Conservation (phyloP, 2,329 filamentous ascomycete species). For the Fusarium ambrosium region DNA sequence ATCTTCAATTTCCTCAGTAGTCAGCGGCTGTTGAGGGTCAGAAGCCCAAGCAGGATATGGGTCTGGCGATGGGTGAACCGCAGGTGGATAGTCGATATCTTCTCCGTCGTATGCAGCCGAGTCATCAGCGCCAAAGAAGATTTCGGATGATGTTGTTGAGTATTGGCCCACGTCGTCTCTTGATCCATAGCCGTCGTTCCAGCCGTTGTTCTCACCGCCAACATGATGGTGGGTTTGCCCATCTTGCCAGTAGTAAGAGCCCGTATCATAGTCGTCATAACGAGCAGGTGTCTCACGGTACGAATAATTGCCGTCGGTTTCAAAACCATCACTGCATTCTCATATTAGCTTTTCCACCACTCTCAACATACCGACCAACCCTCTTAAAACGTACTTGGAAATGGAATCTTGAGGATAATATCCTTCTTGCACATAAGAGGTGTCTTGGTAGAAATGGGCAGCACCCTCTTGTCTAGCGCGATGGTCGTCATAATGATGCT, state of each 20-base stretch:
- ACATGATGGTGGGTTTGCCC: background rate
- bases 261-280: background rate
- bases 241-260: background rate
- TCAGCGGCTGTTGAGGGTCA: background rate
- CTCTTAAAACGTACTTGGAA: background rate
- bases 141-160: background rate
- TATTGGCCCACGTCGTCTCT: background rate
- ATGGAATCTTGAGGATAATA: background rate
- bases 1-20: background rate
- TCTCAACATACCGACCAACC: background rate
- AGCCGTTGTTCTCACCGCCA: background rate
- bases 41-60: constrained; percentile 3
- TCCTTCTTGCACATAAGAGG: background rate
- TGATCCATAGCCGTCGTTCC: background rate
- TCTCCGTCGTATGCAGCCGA: background rate
- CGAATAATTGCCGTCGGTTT: background rate
- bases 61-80: background rate
- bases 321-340: background rate
- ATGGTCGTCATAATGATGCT: background rate
- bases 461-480: background rate
- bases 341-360: background rate
- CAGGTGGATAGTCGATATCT: background rate
- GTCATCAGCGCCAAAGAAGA: background rate
- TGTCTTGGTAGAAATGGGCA: background rate
- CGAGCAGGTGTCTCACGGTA: background rate